Conservation (phyloP, 306 rosid genomes). For the Notholithocarpus densiflorus region DNA sequence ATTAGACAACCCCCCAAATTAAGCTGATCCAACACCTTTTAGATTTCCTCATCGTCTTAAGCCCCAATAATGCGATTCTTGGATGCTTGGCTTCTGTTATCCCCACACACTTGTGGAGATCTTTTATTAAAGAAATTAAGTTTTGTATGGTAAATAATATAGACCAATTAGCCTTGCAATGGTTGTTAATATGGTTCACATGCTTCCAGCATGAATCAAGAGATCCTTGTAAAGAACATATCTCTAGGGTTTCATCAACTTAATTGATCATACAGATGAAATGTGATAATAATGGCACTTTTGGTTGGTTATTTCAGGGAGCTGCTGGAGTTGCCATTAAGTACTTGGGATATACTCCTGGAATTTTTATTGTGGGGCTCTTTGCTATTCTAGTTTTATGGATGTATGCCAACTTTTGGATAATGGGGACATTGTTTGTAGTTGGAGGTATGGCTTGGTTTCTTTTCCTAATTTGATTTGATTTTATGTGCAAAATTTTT, state of each 20-base stretch:
- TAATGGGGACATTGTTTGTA: constrained; percentile 79
- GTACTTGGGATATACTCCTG: constrained; percentile 95
- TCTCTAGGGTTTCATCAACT: constrained; percentile 15
- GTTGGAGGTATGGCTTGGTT: constrained; percentile 72
- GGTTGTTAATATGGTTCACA: no score
- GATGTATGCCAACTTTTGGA: constrained; percentile 99
- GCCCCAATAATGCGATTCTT: background rate
- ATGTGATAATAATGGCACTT: constrained; percentile 22
- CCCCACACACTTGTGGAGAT: background rate
- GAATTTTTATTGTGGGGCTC: constrained; percentile 88
- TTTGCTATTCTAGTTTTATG: constrained; percentile 86
- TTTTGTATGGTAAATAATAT: no score
- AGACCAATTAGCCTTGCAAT: no score
- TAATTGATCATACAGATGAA: constrained; percentile 4
- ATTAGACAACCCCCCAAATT: background rate
- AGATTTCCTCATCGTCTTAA: background rate
- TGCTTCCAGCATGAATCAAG: no score
- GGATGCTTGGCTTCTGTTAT: background rate
- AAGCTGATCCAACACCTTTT: background rate
- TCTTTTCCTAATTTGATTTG: constrained; percentile 12
- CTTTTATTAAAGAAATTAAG: background rate
- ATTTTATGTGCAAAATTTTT: background rate
- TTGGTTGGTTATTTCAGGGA: constrained; percentile 58
- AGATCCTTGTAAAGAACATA: no score
- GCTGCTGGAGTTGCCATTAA: constrained; percentile 81